Evolutionary conservation across 805 yeast species (phyloP), one percentile per base, ranked within the genome.

Genomic region (Groenewaldozyma tartarivorans): DNA sequence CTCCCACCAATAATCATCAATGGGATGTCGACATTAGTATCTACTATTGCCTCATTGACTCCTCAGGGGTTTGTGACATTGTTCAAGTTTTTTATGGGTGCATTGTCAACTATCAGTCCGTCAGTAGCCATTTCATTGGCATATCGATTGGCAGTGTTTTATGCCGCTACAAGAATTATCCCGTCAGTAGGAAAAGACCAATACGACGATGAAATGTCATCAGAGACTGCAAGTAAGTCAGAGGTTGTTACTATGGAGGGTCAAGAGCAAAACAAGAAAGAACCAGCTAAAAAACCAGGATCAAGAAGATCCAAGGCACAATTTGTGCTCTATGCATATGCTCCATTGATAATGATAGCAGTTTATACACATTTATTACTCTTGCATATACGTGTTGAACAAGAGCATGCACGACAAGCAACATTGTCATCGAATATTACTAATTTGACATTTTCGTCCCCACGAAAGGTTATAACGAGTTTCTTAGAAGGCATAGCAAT

Each of bases 311-410:
- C 49, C 44, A 41, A 46, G 30, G 35, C 46, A 35, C 35, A 54
- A 30, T 48, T 51, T 27, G 59, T 84, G 48, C 71, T 87, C 22
- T 87, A 88, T 56, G 79, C 95, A 26, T 90, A 84, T 60, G 82
- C 95, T 29, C 97, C 97, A 2, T 85, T 96, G 61, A 79, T 92
- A 44, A 77, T 92, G 31, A 87, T 92, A 44, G 95, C 96, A 0
- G 95, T 92, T 45, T 92, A 92, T 63, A 86, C 97, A 2, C 95
- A 92, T 58, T 66, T 92, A 51, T 81, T 90, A 74, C 74, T 92
- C 70, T 94, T 85, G 66, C 87, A 86, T 77, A 81, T 39, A 85
- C 87, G 39, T 81, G 29, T 24, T 24, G 11, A 24, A 13, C 29
- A 24, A 24, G 11, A 24, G 29, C 11, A 24, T 9, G 7, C 13